phyloP scores from a whole-genome alignment of 306 rosid genomes.

The Pyrus pyrifolia region DNA sequence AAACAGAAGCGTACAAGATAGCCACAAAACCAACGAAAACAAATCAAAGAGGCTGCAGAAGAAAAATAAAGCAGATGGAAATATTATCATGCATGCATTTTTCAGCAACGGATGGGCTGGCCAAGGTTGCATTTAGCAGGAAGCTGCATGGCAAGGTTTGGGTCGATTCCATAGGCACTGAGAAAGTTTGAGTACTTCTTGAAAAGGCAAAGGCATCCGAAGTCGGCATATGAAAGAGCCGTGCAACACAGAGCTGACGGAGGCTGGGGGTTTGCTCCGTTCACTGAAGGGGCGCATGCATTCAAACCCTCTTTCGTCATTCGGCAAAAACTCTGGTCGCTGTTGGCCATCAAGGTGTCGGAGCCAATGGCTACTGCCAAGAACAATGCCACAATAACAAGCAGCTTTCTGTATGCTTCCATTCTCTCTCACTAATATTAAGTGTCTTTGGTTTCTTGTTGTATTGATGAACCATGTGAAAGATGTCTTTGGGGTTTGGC shows the following conservation, averaged over 20 bases:
- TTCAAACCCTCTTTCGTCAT: conserved; percentile 22
- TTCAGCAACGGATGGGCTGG: conserved; percentile 29
- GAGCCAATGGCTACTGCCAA: conserved; percentile 1
- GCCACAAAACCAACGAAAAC: neutral
- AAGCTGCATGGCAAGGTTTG: conserved; percentile 41
- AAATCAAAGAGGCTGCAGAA: neutral
- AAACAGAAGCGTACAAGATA: neutral
- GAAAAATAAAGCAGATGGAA: neutral
- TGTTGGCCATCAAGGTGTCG: neutral
- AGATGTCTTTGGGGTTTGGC: neutral
- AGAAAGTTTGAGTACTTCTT: conserved; percentile 24
- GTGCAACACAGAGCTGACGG: conserved; percentile 37
- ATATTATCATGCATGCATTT: neutral
- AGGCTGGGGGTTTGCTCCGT: conserved; percentile 16
- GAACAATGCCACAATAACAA: neutral
- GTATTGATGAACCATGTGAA: neutral
- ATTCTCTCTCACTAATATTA: neutral
- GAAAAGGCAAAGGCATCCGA: conserved; percentile 40
- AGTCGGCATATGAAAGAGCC: conserved; percentile 34
- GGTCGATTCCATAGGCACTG: conserved; percentile 27
- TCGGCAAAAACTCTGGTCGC: conserved; percentile 5
- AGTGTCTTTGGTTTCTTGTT: neutral
- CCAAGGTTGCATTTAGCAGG: conserved; percentile 42
- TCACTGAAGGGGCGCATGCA: conserved; percentile 36
- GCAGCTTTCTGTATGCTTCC: conserved; percentile 14